Percentiles rank a stretch among this genome's conserved stretches.
Evolutionary conservation across 257 asterid genomes (phyloP).

Genomic region (Ilex aquifolium): DNA sequence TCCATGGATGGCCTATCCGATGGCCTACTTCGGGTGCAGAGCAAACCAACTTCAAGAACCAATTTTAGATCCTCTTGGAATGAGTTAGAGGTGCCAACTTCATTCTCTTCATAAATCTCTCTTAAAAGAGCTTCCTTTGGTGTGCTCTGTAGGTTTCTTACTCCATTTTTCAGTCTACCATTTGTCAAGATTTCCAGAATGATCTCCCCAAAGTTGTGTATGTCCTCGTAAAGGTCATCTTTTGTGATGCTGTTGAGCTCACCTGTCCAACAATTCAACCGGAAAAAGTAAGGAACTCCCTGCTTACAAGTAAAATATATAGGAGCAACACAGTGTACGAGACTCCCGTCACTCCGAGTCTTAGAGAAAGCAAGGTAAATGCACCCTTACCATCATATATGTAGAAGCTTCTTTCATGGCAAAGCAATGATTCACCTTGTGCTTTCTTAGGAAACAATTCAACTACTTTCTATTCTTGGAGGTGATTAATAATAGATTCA

Average conservation of each 20-base stretch:
- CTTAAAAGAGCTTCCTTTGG: slow-evolving; percentile 43
- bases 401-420: no score
- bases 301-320: neutral
- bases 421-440: no score
- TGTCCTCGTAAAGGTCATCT: slow-evolving; percentile 64
- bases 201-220: slow-evolving; percentile 62
- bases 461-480: no score
- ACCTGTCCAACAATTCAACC: slow-evolving; percentile 33
- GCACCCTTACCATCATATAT: no score
- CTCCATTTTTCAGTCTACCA: slow-evolving; percentile 40
- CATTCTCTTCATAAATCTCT: slow-evolving; percentile 44
- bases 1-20: slow-evolving; percentile 58
- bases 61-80: slow-evolving; percentile 35
- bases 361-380: no score
- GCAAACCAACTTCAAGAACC: slow-evolving; percentile 61
- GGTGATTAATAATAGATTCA: no score
- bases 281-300: neutral
- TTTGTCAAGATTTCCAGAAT: slow-evolving; percentile 56
- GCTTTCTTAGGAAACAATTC: no score
- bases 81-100: slow-evolving; percentile 24
- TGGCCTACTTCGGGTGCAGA: slow-evolving; percentile 51
- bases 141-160: slow-evolving; percentile 16
- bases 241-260: slow-evolving; percentile 28
- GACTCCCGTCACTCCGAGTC: no score
- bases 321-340: no score